These are phyloP conservation scores for Zea mays DNA, from an alignment of 176 grass and related monocot genomes.

Conservation along the genomic window DNA sequence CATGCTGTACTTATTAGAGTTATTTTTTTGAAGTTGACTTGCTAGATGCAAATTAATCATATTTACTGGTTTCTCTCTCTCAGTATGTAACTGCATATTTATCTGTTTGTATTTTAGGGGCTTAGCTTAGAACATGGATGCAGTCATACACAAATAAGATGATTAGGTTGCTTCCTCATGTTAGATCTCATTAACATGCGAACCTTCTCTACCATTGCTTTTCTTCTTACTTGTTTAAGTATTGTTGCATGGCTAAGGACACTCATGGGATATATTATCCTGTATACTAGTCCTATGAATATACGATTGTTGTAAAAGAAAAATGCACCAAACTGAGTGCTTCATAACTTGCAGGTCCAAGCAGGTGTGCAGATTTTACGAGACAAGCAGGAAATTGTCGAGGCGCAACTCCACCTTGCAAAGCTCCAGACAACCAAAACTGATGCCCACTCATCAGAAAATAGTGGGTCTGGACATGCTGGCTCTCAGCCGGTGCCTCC, in stretches of 20 bases:
- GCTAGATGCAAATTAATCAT: neutral
- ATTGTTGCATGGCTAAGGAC: neutral
- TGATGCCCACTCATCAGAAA: conserved; percentile 33
- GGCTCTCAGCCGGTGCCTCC: conserved; percentile 27
- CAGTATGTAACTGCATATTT: neutral
- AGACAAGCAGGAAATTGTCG: conserved; percentile 83
- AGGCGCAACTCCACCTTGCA: conserved; percentile 77
- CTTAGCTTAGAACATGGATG: neutral
- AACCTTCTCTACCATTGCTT: neutral
- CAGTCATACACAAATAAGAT: neutral
- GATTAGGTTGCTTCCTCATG: neutral
- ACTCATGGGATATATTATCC: neutral
- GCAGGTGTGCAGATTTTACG: conserved; percentile 70
- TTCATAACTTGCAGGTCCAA: conserved; percentile 64
- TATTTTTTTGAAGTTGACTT: neutral
- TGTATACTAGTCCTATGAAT: neutral
- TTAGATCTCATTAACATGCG: neutral
- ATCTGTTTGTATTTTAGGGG: neutral
- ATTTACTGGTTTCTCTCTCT: neutral
- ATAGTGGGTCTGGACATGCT: conserved; percentile 30
- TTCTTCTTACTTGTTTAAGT: neutral
- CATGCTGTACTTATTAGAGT: neutral
- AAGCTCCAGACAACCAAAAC: conserved; percentile 57
- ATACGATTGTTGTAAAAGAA: neutral
- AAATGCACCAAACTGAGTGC: neutral